Evolutionary conservation across 2,329 filamentous ascomycete genomes (phyloP), one percentile per base, ranked within the genome.

Genomic region (Phyllosticta capitalensis): DNA sequence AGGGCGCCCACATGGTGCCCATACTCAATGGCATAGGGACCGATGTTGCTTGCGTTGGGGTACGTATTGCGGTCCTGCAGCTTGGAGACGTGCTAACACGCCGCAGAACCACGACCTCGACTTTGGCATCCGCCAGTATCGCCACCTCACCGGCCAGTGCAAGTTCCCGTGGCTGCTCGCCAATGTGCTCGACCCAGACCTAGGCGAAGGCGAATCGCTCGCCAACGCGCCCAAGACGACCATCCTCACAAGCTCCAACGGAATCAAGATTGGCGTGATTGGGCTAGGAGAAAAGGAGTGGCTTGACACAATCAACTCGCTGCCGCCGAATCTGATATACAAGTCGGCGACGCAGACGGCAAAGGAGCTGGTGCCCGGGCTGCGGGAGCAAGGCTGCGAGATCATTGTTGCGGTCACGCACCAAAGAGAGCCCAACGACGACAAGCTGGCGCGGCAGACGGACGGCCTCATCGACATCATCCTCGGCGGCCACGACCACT

Each of bases 1-100:
- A 96, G 75, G 91, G 89, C 52, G 81, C 85, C 65, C 92, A 96
- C 73, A 96, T 96, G 92, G 85, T 95, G 9, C 87, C 90, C 0
- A 81, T 94, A 9, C 75, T 96, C 52, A 95, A 96, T 71, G 78
- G 80, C 22, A 83, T 91, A 64, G 84, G 86, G 3, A 94, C 89
- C 0, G 82, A 89, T 69, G 88, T 86, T 51, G 87, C 90, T n/a
- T 92, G 89, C 70, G 80, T 95, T 55, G 90, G 90, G 61, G 87
- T 90, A 78, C 68, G 84, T 79, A 63, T 12, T 48, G 14, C 49
- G 14, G 19, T 9, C 48, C 38, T 49, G 19, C 54, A 54, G 24
- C 17, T 45, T n/a, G 33, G 33, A 17, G 5, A 17, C 9, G 12
- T 38, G 10, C 33, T 38, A 14, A 38, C 45, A 7, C 20, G 14